These are phyloP conservation scores for Carallia brachiata DNA, from an alignment of 345 rosid genomes.

Conservation along the genomic window DNA sequence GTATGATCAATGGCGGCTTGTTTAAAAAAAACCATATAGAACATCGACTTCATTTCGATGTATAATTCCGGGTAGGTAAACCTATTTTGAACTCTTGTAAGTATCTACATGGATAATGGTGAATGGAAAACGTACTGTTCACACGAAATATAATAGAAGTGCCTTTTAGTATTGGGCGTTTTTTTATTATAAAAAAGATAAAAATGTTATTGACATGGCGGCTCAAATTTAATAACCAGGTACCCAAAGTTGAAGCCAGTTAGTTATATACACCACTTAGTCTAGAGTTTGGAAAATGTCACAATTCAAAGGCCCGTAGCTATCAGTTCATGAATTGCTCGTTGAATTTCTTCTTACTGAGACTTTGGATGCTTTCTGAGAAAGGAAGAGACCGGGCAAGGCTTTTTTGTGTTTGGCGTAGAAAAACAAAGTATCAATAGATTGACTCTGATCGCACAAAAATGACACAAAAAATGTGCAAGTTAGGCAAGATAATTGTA, in stretches of 20 bases:
- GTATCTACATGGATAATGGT: no score
- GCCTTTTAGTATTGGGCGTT: neutral
- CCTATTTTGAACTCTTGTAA: no score
- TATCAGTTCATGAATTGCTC: conserved; percentile 18
- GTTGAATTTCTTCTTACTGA: conserved; percentile 11
- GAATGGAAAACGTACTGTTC: no score
- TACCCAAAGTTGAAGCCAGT: conserved; percentile 30
- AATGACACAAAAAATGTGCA: no score
- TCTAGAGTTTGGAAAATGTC: conserved; percentile 53
- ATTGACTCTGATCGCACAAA: no score
- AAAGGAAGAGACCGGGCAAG: conserved; percentile 8
- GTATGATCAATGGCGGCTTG: no score
- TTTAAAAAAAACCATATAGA: no score
- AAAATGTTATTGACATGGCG: neutral
- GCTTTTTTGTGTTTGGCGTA: neutral
- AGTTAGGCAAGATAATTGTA: no score
- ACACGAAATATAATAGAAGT: neutral
- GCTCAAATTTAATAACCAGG: conserved; percentile 7
- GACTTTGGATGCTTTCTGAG: conserved; percentile 41
- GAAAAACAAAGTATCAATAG: conserved; percentile 1
- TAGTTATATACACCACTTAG: conserved; percentile 24
- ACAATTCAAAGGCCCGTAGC: conserved; percentile 22
- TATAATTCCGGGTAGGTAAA: no score
- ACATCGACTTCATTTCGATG: no score
- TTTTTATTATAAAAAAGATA: neutral